Conservation (phyloP, 306 rosid genomes). For the Cucurbita maxima region DNA sequence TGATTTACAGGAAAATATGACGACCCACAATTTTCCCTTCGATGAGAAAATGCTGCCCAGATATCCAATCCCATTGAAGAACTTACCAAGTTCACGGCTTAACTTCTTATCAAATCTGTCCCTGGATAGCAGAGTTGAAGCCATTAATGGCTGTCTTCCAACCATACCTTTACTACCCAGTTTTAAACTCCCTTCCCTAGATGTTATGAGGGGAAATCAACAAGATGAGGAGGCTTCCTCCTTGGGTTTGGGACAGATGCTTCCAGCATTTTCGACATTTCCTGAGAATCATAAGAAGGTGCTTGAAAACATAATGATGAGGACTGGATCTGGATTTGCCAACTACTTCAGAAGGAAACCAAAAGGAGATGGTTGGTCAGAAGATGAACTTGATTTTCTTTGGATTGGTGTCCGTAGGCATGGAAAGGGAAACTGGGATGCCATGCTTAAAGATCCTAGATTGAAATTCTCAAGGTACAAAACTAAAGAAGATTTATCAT, state of each 20-base stretch:
- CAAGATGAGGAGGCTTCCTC: conserved; percentile 50
- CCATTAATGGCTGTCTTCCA: conserved; percentile 47
- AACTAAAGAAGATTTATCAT: conserved; percentile 57
- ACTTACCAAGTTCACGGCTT: conserved; percentile 38
- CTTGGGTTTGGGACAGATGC: conserved; percentile 73
- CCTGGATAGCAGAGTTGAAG: conserved; percentile 53
- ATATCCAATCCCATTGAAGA: conserved; percentile 54
- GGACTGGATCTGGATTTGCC: conserved; percentile 63
- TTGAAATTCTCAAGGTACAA: conserved; percentile 69
- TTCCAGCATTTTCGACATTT: conserved; percentile 44
- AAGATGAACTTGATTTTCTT: conserved; percentile 93
- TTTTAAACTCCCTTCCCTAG: conserved; percentile 64
- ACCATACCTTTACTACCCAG: conserved; percentile 60
- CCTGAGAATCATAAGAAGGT: conserved; percentile 95
- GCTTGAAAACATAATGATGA: conserved; percentile 96
- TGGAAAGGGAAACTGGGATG: conserved; percentile 92
- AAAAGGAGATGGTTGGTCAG: conserved; percentile 76
- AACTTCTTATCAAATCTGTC: conserved; percentile 71
- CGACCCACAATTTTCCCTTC: conserved; percentile 58
- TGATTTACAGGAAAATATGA: conserved; percentile 63
- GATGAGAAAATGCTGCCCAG: conserved; percentile 72
- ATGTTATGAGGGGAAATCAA: conserved; percentile 52
- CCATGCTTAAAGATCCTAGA: conserved; percentile 75
- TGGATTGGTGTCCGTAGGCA: conserved; percentile 99
- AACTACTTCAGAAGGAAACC: conserved; percentile 41